Conservation (phyloP, 306 rosid genomes). For the Fragaria vesca region DNA sequence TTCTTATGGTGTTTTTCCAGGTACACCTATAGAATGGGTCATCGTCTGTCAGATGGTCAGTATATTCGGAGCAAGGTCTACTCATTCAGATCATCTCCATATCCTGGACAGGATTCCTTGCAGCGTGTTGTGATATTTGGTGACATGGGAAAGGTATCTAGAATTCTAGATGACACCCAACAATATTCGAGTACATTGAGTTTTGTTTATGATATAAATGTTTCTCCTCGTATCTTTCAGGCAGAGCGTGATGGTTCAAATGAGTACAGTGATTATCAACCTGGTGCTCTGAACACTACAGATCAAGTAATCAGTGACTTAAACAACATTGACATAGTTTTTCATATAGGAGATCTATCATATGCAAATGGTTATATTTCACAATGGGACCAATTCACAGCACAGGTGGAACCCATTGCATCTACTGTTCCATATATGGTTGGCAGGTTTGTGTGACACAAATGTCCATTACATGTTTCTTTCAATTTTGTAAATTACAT, state of each 20-base stretch:
- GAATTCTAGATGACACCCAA: neutral
- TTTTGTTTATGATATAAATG: neutral
- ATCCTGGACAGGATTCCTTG: conserved; percentile 79
- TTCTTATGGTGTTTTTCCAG: conserved; percentile 32
- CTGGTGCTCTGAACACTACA: conserved; percentile 79
- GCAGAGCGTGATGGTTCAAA: conserved; percentile 92
- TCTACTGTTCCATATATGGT: conserved; percentile 81
- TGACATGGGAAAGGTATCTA: conserved; percentile 90
- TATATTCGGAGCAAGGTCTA: conserved; percentile 59
- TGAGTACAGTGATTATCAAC: conserved; percentile 75
- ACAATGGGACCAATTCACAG: conserved; percentile 94
- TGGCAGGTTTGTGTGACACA: conserved; percentile 60
- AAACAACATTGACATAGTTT: conserved; percentile 67
- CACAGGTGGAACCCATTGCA: conserved; percentile 93
- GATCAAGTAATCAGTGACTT: conserved; percentile 74
- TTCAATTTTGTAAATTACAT: conserved; percentile 9
- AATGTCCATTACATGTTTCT: conserved; percentile 20
- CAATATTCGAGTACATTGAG: neutral
- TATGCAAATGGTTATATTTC: conserved; percentile 90
- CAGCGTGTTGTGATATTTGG: conserved; percentile 83
- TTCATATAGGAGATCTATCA: conserved; percentile 82
- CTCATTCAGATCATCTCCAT: conserved; percentile 80
- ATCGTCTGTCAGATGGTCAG: conserved; percentile 40
- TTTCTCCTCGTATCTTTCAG: conserved; percentile 39
- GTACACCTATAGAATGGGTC: conserved; percentile 62